A percentile compares a stretch with the other conserved stretches of the same genome.
These are phyloP conservation scores for Cordyceps tenuipes DNA, from an alignment of 2,329 filamentous ascomycete species.

Conservation along the genomic window DNA sequence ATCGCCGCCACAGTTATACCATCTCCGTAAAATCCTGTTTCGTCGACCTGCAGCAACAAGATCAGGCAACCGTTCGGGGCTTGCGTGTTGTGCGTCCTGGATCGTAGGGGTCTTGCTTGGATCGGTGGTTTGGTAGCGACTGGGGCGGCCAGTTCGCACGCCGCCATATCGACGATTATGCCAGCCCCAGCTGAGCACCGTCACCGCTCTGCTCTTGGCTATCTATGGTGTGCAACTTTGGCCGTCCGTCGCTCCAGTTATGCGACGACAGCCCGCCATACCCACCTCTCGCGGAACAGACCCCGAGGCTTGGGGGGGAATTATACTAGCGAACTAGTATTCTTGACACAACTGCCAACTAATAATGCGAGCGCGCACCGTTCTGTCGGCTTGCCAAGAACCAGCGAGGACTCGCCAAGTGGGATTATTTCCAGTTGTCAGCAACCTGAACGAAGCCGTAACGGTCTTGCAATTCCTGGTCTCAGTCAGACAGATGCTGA, in stretches of 20 bases:
- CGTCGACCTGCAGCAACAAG: neutral
- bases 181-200: slow-evolving; percentile 10
- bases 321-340: too few relatives aligned
- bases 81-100: neutral
- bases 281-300: too few relatives aligned
- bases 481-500: too few relatives aligned
- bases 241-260: neutral
- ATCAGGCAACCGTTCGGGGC: neutral
- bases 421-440: too few relatives aligned
- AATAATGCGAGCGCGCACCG: too few relatives aligned
- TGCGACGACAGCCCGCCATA: neutral
- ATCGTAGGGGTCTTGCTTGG: slow-evolving; percentile 8
- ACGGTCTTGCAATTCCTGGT: too few relatives aligned
- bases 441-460: too few relatives aligned
- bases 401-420: too few relatives aligned
- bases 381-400: neutral
- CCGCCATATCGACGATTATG: slow-evolving; percentile 10
- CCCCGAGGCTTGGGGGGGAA: too few relatives aligned
- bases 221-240: neutral
- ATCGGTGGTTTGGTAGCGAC: slow-evolving; percentile 5
- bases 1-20: neutral
- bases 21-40: neutral
- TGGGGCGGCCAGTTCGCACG: slow-evolving; percentile 7
- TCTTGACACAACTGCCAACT: too few relatives aligned
- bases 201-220: neutral